Base-by-base conservation (phyloP, 2,329 filamentous ascomycete species). In the Arthrobotrys conoides region DNA sequence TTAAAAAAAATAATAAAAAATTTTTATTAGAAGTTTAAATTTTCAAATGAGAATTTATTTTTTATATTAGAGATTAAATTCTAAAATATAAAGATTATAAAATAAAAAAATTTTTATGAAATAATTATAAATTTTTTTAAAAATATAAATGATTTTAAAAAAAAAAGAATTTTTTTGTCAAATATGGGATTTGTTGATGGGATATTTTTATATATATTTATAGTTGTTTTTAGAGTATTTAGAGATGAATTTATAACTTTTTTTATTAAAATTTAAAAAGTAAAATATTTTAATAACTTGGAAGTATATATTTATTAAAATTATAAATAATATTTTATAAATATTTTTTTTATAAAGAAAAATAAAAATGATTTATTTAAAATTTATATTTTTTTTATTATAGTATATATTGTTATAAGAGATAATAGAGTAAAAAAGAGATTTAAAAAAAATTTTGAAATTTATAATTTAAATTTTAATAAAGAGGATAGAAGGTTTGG, bases 71-170 rank as follows among this genome's bases (percentile, higher is more conserved):
- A 48, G 20, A 48, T 5, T 48, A n/a, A 16, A 48, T 48, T 48
- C 4, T 48, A 48, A 48, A 48, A 48, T 48, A 48, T 48, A 48
- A 48, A 48, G 14, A 20, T 14, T n/a, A 48, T 48, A 5, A 48
- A 48, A 20, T 20, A 20, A n/a, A 48, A 48, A 16, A 33, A 5
- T 33, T 4, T 33, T 12, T 53, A n/a, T n/a, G n/a, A n/a, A n/a
- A n/a, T n/a, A n/a, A n/a, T n/a, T n/a, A n/a, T n/a, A n/a, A n/a
- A n/a, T 24, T 53, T 53, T 30, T 53, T 53, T 53, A 46, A n/a
- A 16, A 46, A n/a, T 46, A 46, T 46, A 16, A n/a, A 46, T 46
- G n/a, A 46, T 46, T n/a, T 46, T n/a, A 46, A 46, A 46, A 46
- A 46, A 46, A 46, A 46, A n/a, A 16, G 5, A 16, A n/a, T 46